These are phyloP conservation scores for Yarrowia porcina DNA, from an alignment of 805 yeast genomes.

Conservation along the genomic window DNA sequence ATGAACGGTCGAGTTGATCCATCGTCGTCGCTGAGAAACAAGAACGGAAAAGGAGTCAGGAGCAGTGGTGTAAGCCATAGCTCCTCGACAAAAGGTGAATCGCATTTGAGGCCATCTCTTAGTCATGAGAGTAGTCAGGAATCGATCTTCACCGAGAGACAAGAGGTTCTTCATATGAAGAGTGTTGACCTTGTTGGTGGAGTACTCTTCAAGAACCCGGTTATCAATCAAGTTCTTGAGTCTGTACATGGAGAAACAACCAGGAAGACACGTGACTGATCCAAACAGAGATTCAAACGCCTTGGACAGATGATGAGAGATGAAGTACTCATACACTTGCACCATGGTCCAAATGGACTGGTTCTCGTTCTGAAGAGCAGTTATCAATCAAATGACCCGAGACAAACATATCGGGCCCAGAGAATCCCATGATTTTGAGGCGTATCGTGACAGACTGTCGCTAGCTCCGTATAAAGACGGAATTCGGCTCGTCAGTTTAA, in stretches of 20 bases:
- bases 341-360: slow-evolving; percentile 55
- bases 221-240: slow-evolving; percentile 57
- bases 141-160: slow-evolving; percentile 61
- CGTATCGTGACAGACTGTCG: too few relatives aligned
- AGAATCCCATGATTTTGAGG: too few relatives aligned
- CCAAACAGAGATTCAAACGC: slow-evolving; percentile 63
- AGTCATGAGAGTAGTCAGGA: slow-evolving; percentile 55
- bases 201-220: slow-evolving; percentile 53
- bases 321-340: slow-evolving; percentile 62
- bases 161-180: slow-evolving; percentile 59
- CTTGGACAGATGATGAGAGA: slow-evolving; percentile 62
- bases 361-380: too few relatives aligned
- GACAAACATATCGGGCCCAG: too few relatives aligned
- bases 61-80: slow-evolving; percentile 55
- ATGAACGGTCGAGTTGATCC: slow-evolving; percentile 67
- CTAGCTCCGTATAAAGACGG: too few relatives aligned
- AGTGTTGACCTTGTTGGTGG: slow-evolving; percentile 56
- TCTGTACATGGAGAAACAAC: slow-evolving; percentile 60
- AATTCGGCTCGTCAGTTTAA: too few relatives aligned
- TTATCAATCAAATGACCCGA: too few relatives aligned
- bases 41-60: slow-evolving; percentile 52
- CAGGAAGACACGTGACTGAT: slow-evolving; percentile 63
- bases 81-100: slow-evolving; percentile 55
- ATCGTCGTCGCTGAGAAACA: slow-evolving; percentile 58
- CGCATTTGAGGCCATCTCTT: slow-evolving; percentile 54